Evolutionary conservation across 106 monocot genomes (phyloP).

Genomic region (Allium fistulosum): DNA sequence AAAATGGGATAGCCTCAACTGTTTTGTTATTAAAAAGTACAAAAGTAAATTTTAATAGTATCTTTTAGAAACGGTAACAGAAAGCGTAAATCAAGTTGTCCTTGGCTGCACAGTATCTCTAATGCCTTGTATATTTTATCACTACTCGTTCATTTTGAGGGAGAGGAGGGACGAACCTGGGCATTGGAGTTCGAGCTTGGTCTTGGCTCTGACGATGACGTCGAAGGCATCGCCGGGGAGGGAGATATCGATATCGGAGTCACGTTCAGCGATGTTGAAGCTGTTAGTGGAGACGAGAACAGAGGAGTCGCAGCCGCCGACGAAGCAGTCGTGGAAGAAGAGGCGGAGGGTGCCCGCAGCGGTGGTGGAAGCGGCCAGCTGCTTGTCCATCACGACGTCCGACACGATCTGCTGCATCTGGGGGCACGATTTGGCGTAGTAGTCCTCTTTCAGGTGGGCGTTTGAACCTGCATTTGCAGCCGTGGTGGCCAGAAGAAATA

Average conservation of each 20-base stretch:
- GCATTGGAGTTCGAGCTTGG: constrained; percentile 64
- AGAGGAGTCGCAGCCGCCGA: constrained; percentile 56
- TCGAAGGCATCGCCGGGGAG: constrained; percentile 70
- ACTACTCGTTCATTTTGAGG: too few relatives aligned
- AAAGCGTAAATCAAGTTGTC: too few relatives aligned
- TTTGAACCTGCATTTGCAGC: neutral
- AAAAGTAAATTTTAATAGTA: too few relatives aligned
- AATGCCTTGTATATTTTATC: too few relatives aligned
- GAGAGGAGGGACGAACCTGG: constrained; percentile 15
- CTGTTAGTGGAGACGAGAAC: constrained; percentile 45
- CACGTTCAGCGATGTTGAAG: constrained; percentile 43
- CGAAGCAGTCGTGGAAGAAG: constrained; percentile 29
- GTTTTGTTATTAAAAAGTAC: too few relatives aligned
- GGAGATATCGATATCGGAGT: constrained; percentile 52
- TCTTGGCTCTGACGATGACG: constrained; percentile 57
- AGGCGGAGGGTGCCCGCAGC: constrained; percentile 24
- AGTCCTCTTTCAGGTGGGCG: constrained; percentile 9
- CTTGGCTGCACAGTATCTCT: too few relatives aligned
- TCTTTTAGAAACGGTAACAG: too few relatives aligned
- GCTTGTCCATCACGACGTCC: constrained; percentile 17
- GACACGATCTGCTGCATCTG: constrained; percentile 13
- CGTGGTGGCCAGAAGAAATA: neutral
- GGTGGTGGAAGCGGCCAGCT: constrained; percentile 14
- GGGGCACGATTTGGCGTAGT: constrained; percentile 17
- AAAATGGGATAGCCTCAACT: too few relatives aligned